Evolutionary conservation across 768 basidiomycete genomes (phyloP), one percentile per base, ranked within the genome.

Genomic region (Amylocystis lapponica): DNA sequence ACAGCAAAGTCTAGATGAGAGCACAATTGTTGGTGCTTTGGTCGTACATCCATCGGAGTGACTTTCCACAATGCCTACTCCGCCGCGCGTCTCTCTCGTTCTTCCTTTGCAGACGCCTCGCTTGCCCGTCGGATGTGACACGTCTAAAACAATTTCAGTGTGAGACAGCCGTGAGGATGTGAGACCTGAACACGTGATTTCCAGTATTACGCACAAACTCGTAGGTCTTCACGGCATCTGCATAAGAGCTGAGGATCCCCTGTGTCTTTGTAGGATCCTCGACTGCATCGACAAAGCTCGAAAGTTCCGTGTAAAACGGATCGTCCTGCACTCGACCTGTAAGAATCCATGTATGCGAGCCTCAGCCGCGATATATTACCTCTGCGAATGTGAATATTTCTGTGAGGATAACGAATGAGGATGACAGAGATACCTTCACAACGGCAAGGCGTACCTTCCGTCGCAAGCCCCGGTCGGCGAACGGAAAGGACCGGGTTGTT

Each of bases 401-500:
- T 36, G 59, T 59, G 55, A n/a, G 9, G n/a, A 17, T 19, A 19
- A 19, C 16, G 4, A 12, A 27, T 14, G n/a, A n/a, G n/a, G n/a
- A 17, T 26, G 22, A 17, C 16, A 19, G n/a, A n/a, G n/a, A 40
- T 17, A 30, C 23, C 19, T 25, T 16, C n/a, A 42, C 10, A 34
- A 20, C n/a, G 16, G 12, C 11, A 5, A 42, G n/a, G n/a, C 31
- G 39, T 32, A 50, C 58, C 59, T 47, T 55, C 54, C 6, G 37
- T 26, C 4, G 46, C 49, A 7, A 41, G 19, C 3, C 61, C 62
- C 12, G 62, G 62, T 20, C 52, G 50, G 3, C 72, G 64, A 36
- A 76, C 64, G 46, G 60, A 67, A n/a, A 76, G 65, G 13, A 64
- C 64, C 4, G 74, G 74, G 14, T 23, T 58, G 50, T 69, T 64